Percentiles rank a stretch among this genome's conserved stretches.
These are phyloP conservation scores for Pestalotiopsis sp. DNA, from an alignment of 2,329 filamentous ascomycete genomes.

Conservation along the genomic window DNA sequence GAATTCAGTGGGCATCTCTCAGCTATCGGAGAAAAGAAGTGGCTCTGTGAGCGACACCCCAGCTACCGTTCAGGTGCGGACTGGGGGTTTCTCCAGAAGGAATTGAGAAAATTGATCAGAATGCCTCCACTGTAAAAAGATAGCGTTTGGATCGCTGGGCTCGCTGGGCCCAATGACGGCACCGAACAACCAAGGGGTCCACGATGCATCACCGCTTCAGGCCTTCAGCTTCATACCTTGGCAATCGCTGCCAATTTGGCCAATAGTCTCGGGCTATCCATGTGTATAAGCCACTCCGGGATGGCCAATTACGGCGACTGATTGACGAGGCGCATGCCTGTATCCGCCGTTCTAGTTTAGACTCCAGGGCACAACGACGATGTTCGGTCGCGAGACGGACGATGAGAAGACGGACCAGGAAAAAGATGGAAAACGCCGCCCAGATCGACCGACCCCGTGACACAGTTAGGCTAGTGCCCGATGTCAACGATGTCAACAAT, in stretches of 20 bases:
- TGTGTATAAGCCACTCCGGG: background rate
- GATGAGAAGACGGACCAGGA: background rate
- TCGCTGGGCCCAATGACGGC: background rate
- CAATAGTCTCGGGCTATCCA: background rate
- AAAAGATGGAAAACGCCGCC: background rate
- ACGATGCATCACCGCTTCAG: background rate
- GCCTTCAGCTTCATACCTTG: too few relatives aligned
- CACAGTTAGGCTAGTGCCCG: background rate
- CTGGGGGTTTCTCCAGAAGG: background rate
- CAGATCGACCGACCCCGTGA: background rate
- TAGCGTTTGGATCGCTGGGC: background rate
- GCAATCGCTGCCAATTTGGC: background rate
- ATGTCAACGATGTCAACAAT: background rate
- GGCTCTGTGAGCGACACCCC: background rate
- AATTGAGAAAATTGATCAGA: background rate
- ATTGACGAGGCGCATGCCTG: background rate
- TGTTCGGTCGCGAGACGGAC: background rate
- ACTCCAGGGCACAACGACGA: background rate
- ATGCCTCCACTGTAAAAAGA: background rate
- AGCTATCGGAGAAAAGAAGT: background rate
- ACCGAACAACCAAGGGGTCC: background rate
- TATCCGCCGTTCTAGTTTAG: background rate
- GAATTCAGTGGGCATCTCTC: background rate
- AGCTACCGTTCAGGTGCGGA: background rate
- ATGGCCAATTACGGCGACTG: background rate